Percentiles rank a stretch among this genome's conserved stretches.
Evolutionary conservation across 495 filamentous ascomycete species (phyloP).

Genomic region (Poronia punctata): DNA sequence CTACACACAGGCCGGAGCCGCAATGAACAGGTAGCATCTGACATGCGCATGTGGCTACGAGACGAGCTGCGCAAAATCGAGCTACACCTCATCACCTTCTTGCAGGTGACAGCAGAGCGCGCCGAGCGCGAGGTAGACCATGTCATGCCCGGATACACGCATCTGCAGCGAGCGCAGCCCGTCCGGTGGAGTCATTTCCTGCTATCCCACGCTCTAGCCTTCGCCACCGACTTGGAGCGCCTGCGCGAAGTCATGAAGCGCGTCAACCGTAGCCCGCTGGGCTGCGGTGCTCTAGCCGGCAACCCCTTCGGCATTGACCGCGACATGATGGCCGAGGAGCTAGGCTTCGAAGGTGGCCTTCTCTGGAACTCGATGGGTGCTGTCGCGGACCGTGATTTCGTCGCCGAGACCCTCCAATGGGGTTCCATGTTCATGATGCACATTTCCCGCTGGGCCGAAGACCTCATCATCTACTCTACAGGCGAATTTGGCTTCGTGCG

Average conservation of each 20-base stretch:
- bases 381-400: constrained; percentile 82
- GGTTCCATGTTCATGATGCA: constrained; percentile 76
- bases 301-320: constrained; percentile 89
- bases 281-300: constrained; percentile 79
- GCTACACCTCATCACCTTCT: constrained; percentile 56
- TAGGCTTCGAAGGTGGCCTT: constrained; percentile 76
- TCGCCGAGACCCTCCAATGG: constrained; percentile 89
- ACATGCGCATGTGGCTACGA: constrained; percentile 88
- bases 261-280: constrained; percentile 74
- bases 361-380: constrained; percentile 72
- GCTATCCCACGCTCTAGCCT: constrained; percentile 68
- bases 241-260: constrained; percentile 66
- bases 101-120: constrained; percentile 63
- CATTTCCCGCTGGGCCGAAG: constrained; percentile 79
- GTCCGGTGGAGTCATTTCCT: constrained; percentile 87
- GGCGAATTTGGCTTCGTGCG: constrained; percentile 77
- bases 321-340: constrained; percentile 76
- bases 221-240: constrained; percentile 71
- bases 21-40: constrained; percentile 91
- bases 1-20: constrained; percentile 87
- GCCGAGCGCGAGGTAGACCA: constrained; percentile 50
- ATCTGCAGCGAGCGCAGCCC: constrained; percentile 86
- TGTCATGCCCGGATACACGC: constrained; percentile 73
- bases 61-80: constrained; percentile 71
- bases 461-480: constrained; percentile 81